Evolutionary conservation across 2,329 filamentous ascomycete genomes (phyloP).

Genomic region (Pseudogymnoascus destructans): DNA sequence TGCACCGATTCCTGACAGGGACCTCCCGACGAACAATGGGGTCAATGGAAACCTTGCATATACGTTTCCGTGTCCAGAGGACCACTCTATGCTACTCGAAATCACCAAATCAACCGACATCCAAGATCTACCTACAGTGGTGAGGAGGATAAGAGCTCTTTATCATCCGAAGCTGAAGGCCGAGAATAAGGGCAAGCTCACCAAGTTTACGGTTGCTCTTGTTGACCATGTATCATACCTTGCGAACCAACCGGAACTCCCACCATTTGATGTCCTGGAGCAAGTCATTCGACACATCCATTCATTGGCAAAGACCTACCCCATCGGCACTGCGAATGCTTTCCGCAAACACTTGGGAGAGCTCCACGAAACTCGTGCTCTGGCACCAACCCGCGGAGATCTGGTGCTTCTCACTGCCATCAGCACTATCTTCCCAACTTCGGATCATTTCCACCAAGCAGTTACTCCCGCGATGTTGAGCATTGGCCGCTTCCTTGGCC

Average conservation of each 20-base stretch:
- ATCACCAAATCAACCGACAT: constrained; percentile 48
- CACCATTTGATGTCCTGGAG: constrained; percentile 59
- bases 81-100: constrained; percentile 58
- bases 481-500: constrained; percentile 72
- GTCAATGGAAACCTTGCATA: constrained; percentile 53
- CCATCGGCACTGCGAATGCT: constrained; percentile 60
- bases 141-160: constrained; percentile 83
- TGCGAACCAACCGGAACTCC: constrained; percentile 30
- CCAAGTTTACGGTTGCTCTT: constrained; percentile 51
- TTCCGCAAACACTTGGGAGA: constrained; percentile 62
- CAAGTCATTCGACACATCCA: constrained; percentile 79
- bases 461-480: constrained; percentile 78
- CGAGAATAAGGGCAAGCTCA: constrained; percentile 73
- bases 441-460: constrained; percentile 93
- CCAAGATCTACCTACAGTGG: constrained; percentile 58
- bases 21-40: constrained; percentile 26
- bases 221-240: constrained; percentile 47
- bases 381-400: constrained; percentile 52
- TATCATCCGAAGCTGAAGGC: constrained; percentile 78
- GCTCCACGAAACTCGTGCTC: constrained; percentile 36
- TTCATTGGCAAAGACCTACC: constrained; percentile 77
- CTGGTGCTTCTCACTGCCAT: constrained; percentile 74
- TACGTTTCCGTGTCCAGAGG: constrained; percentile 75
- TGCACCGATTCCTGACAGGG: constrained; percentile 31
- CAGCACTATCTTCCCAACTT: constrained; percentile 78